These are phyloP conservation scores for Geotrichum citri-aurantii DNA, from an alignment of 1,139 yeast genomes.

Conservation along the genomic window DNA sequence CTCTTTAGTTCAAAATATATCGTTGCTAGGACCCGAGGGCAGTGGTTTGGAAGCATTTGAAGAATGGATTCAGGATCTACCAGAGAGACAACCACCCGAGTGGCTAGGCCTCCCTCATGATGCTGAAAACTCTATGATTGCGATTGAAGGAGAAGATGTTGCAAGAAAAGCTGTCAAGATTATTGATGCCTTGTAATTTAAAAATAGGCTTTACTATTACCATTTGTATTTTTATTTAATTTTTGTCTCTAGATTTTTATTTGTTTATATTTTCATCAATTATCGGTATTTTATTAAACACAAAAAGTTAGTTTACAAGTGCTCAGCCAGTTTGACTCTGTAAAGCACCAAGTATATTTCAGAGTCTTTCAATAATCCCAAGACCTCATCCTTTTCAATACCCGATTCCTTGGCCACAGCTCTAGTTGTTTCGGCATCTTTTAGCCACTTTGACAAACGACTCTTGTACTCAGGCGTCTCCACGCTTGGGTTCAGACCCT, in stretches of 20 bases:
- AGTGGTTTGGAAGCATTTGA: slow-evolving; percentile 36
- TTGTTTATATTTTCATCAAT: neutral
- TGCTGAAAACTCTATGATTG: slow-evolving; percentile 38
- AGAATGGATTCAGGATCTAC: slow-evolving; percentile 52
- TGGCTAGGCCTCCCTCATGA: slow-evolving; percentile 58
- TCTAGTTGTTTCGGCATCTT: slow-evolving; percentile 12
- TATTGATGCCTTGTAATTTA: neutral
- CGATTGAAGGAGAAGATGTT: slow-evolving; percentile 23
- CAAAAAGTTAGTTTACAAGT: slow-evolving; percentile 6
- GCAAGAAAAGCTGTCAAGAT: slow-evolving; percentile 11
- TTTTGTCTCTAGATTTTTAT: slow-evolving; percentile 3
- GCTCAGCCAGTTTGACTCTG: slow-evolving; percentile 16
- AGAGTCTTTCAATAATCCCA: slow-evolving; percentile 38
- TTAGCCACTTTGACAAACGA: slow-evolving; percentile 17
- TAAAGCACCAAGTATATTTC: slow-evolving; percentile 20
- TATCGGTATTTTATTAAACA: neutral
- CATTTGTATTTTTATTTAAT: neutral
- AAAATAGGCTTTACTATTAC: neutral
- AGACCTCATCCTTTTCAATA: slow-evolving; percentile 31
- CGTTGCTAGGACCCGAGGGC: slow-evolving; percentile 48
- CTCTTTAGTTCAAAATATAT: slow-evolving; percentile 33
- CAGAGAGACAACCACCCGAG: slow-evolving; percentile 52
- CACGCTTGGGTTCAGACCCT: neutral
- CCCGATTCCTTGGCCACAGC: neutral
- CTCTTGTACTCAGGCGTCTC: neutral